Conservation (phyloP, 495 filamentous ascomycete genomes). For the Penicillium flavigenum region DNA sequence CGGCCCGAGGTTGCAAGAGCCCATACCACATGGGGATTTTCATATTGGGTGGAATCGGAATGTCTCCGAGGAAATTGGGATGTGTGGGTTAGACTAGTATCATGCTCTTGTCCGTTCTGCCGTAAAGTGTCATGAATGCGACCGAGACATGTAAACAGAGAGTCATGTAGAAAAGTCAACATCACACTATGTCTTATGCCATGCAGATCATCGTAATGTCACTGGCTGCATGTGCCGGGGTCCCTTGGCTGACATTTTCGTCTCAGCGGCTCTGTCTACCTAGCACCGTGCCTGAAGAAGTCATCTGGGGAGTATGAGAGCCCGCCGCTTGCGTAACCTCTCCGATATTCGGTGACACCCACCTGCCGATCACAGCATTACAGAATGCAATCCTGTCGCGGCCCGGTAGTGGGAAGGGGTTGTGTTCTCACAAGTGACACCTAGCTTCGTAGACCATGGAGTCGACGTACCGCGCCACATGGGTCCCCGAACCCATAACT, state of each 20-base stretch:
- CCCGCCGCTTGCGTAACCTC: constrained; percentile 18
- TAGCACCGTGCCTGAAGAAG: constrained; percentile 3
- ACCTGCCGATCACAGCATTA: constrained; percentile 13
- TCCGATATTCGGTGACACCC: background rate
- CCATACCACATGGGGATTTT: constrained; percentile 7
- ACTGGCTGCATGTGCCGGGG: constrained; percentile 5
- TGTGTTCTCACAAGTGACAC: background rate
- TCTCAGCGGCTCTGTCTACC: constrained; percentile 12
- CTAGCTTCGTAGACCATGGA: background rate
- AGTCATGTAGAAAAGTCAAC: constrained; percentile 7
- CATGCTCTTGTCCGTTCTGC: background rate
- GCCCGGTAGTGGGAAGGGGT: constrained; percentile 6
- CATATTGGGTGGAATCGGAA: constrained; percentile 13
- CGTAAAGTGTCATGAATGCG: constrained; percentile 6
- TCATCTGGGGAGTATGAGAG: constrained; percentile 8
- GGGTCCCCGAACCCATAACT: background rate
- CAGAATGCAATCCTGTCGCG: constrained; percentile 13
- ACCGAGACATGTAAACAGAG: constrained; percentile 15
- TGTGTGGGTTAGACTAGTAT: background rate
- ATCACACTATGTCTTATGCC: background rate
- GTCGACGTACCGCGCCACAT: constrained; percentile 2
- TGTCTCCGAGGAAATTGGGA: background rate
- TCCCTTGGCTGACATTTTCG: constrained; percentile 15
- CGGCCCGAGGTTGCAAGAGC: constrained; percentile 19
- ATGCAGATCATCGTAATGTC: constrained; percentile 9